Evolutionary conservation across 2,329 filamentous ascomycete species (phyloP), one percentile per base, ranked within the genome.

Genomic region (Rhynchosporium secalis): DNA sequence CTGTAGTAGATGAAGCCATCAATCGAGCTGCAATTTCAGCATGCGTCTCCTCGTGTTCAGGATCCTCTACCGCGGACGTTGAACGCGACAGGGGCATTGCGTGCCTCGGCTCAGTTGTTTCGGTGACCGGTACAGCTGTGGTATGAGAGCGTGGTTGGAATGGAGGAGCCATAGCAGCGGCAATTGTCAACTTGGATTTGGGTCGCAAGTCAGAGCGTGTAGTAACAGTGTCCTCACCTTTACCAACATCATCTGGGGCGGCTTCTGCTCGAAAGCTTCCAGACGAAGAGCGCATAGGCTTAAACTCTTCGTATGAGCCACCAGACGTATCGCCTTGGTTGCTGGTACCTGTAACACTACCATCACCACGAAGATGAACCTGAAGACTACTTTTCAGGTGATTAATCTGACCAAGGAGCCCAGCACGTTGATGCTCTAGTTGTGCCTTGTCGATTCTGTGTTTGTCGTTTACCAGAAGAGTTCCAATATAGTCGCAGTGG

Each of bases 361-460:
- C 52, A 45, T 68, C 69, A 10, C 68, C 66, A 33, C 45, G 57
- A 49, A 67, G 43, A 52, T 72, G 68, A 47, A 56, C 38, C 13
- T 65, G 61, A 15, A 72, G 63, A 55, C 67, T 66, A 31, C 55
- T 33, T 51, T 72, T 66, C 51, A 72, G 61, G 38, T 65, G 61
- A 2, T 65, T 62, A 47, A 73, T 70, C 15, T 71, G 68, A 28
- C 76, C 72, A n/a, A 76, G 74, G 62, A 84, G 70, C 41, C 75
- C 71, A 41, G 75, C 70, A 3, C 76, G 78, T 48, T 79, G 77
- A 31, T 74, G 69, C 63, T 80, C 77, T 71, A 84, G 80, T 40
- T 77, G 74, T 64, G 77, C 78, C 66, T 84, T 83, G 62, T 87
- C 84, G 65, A 87, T 84, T 67, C 87, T 84, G 65, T 87, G 83